These are phyloP conservation scores for Daphne laureola DNA, from an alignment of 441 rosid genomes.

Conservation along the genomic window DNA sequence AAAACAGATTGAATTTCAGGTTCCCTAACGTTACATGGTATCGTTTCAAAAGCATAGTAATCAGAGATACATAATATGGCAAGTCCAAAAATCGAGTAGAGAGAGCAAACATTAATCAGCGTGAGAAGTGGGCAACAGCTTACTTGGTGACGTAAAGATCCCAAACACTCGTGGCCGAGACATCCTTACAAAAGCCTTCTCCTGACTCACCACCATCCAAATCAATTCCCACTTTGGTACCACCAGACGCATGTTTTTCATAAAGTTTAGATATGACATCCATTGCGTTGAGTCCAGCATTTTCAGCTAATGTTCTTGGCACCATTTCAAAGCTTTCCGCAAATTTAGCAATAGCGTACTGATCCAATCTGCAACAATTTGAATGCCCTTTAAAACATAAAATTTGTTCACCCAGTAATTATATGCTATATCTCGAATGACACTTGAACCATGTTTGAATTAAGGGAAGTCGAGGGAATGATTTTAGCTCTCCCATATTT, in stretches of 20 bases:
- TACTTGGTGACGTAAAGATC: conserved; percentile 94
- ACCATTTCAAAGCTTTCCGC: conserved; percentile 99
- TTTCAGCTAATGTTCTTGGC: conserved; percentile 90
- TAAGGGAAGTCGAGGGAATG: no score
- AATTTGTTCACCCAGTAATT: no score
- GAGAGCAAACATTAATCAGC: no score
- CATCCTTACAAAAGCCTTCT: conserved; percentile 81
- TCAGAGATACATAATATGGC: background rate
- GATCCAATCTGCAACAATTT: conserved; percentile 79
- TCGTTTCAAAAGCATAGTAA: background rate
- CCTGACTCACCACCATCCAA: conserved; percentile 79
- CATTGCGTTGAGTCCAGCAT: conserved; percentile 97
- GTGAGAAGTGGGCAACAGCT: conserved; percentile 8
- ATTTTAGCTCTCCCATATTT: no score
- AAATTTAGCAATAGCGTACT: conserved; percentile 91
- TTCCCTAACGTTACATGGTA: background rate
- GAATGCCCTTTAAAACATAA: background rate
- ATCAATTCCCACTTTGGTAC: conserved; percentile 80
- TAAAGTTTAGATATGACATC: conserved; percentile 90
- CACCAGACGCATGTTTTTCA: conserved; percentile 92
- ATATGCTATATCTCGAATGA: no score
- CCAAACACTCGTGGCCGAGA: conserved; percentile 63
- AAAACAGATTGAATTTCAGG: background rate
- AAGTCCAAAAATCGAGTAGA: no score
- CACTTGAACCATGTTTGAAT: no score